phyloP scores from a whole-genome alignment of 768 basidiomycete genomes.

The Obba rivulosa region DNA sequence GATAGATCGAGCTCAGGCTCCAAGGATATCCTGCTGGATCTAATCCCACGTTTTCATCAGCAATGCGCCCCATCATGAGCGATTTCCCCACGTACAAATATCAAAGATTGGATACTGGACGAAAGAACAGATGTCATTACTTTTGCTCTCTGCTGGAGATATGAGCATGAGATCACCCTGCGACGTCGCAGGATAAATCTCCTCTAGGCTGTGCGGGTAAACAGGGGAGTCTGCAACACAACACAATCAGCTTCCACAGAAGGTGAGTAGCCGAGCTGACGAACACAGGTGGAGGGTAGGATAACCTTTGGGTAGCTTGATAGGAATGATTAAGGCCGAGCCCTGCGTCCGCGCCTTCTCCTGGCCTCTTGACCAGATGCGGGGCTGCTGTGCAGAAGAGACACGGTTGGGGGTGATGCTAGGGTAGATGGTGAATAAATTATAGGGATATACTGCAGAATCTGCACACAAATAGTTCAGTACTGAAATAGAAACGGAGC shows the following conservation, averaged over 20 bases:
- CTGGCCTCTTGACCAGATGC: too few species aligned
- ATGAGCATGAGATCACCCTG: background rate
- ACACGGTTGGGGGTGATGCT: background rate
- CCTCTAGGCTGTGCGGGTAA: constrained; percentile 16
- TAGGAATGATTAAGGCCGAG: background rate
- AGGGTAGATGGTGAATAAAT: constrained; percentile 7
- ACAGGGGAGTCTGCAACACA: constrained; percentile 13
- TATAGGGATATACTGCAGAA: constrained; percentile 11
- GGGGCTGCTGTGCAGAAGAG: too few species aligned
- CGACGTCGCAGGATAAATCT: constrained; percentile 13
- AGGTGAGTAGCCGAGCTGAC: background rate
- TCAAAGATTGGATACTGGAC: constrained; percentile 18
- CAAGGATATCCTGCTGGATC: constrained; percentile 11
- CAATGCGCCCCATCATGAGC: too few species aligned
- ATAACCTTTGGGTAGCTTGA: constrained; percentile 10
- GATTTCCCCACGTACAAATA: constrained; percentile 18
- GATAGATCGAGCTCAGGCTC: constrained; percentile 7
- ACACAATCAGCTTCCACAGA: background rate
- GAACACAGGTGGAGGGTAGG: constrained; percentile 23
- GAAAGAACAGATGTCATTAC: background rate
- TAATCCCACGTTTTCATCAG: constrained; percentile 2
- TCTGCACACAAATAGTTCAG: constrained; percentile 4
- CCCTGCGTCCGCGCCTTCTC: too few species aligned
- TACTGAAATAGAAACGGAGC: background rate
- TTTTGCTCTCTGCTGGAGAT: background rate